Conservation (phyloP, 1,284 basidiomycete genomes). For the Irpex lacteus region DNA sequence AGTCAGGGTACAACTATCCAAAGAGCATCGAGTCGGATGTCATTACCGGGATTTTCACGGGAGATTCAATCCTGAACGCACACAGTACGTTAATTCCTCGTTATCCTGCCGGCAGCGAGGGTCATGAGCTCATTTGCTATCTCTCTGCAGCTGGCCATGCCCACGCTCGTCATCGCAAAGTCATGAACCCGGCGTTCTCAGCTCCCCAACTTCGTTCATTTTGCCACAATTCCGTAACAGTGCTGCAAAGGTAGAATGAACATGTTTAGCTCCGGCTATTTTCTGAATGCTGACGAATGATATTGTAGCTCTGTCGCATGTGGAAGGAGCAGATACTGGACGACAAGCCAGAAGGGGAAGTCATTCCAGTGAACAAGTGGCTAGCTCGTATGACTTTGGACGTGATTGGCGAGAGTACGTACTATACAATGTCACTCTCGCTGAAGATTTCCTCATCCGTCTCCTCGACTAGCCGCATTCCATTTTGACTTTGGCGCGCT, state of each 20-base stretch:
- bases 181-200: conserved; percentile 29
- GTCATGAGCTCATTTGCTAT: not conserved
- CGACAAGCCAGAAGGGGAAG: not conserved
- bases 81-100: conserved; percentile 13
- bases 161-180: conserved; percentile 27
- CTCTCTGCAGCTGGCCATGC: conserved; percentile 13
- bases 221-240: conserved; percentile 20
- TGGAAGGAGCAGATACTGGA: conserved; percentile 18
- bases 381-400: conserved; percentile 13
- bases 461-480: conserved; percentile 17
- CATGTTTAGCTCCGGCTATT: not conserved
- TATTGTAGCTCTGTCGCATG: conserved; percentile 11
- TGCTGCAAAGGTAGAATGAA: not conserved
- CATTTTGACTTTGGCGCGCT: conserved; percentile 29
- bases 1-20: conserved; percentile 24
- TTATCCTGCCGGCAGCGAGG: no score
- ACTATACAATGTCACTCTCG: not conserved
- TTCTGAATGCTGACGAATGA: not conserved
- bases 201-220: conserved; percentile 18
- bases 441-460: not conserved
- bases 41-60: conserved; percentile 13
- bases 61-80: conserved; percentile 21
- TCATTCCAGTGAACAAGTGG: conserved; percentile 10
- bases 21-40: conserved; percentile 16
- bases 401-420: conserved; percentile 12